These are phyloP conservation scores for Fusarium paranaense DNA, from an alignment of 2,329 filamentous ascomycete genomes.

Conservation along the genomic window DNA sequence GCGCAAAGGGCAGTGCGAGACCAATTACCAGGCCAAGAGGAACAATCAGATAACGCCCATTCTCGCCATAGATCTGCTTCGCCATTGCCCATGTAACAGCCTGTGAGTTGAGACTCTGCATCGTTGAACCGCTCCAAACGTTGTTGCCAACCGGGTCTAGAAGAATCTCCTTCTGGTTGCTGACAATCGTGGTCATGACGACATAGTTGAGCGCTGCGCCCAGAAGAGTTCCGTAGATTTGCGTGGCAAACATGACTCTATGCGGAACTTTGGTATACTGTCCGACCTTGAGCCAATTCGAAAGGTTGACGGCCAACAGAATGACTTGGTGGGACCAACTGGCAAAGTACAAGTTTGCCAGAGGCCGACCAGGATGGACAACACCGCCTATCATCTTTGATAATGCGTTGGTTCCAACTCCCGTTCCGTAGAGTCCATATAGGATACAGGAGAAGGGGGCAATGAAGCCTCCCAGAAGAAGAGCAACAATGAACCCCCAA, in stretches of 20 bases:
- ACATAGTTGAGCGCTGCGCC: constrained; percentile 59
- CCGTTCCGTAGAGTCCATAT: constrained; percentile 34
- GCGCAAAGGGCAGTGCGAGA: constrained; percentile 53
- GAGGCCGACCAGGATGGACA: constrained; percentile 53
- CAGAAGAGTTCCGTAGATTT: constrained; percentile 55
- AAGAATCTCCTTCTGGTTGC: constrained; percentile 55
- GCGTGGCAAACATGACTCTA: constrained; percentile 54
- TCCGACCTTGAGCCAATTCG: constrained; percentile 50
- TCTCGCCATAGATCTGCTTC: constrained; percentile 53
- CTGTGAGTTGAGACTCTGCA: constrained; percentile 58
- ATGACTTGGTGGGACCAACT: constrained; percentile 49
- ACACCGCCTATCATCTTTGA: constrained; percentile 60
- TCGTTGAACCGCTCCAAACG: constrained; percentile 61
- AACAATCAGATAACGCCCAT: background rate
- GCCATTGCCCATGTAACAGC: constrained; percentile 50
- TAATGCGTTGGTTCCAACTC: constrained; percentile 38
- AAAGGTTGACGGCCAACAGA: constrained; percentile 46
- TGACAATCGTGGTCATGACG: constrained; percentile 59
- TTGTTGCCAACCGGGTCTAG: constrained; percentile 54
- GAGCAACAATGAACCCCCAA: constrained; percentile 52
- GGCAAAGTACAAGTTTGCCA: constrained; percentile 59
- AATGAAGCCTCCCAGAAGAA: constrained; percentile 50
- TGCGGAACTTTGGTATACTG: constrained; percentile 54
- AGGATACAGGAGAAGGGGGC: constrained; percentile 50
- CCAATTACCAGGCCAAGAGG: constrained; percentile 55